Base-by-base conservation (phyloP, 2,329 filamentous ascomycete species). In the Aspergillus bombycis region DNA sequence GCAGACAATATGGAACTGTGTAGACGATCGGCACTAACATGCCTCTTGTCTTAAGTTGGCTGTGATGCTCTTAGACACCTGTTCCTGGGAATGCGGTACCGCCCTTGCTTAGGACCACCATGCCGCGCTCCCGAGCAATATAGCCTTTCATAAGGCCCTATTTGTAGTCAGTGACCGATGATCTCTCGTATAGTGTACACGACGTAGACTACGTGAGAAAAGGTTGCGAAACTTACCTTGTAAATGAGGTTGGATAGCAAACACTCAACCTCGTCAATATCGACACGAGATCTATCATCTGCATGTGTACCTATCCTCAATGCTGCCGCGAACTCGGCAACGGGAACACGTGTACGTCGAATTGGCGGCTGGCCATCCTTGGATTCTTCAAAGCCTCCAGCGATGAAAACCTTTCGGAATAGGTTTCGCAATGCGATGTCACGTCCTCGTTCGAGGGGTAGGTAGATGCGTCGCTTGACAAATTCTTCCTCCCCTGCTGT, bases 111-210 rank as follows among this genome's bases (percentile, higher is more conserved):
- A 99, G 81, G 23, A 99, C 95, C 32, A 99, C 91, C 69, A 94
- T 94, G 38, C 91, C 91, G 70, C 91, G 88, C 70, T 97, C 94
- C 60, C 94, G 90, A 36, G 94, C 90, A 70, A 99, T 99, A 79
- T 99, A 99, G 46, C 96, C 95, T 80, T 98, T 99, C 92, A 99
- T 97, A 28, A 95, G 84, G 63, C 91, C 91, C 93, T 97, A 54
- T n/a, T 34, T 71, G 65, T 68, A 14, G 46, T 70, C 46, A 72
- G 64, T 64, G 43, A 63, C 52, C 4, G 11, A 26, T 23, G n/a
- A 43, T 23, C 12, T 41, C 16, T n/a, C 46, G 16, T 2, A 14
- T 30, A 30, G 23, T 9, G 30, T 50, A 48, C 5, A 16, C 7
- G 5, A 12, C 23, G 45, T 12, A 23, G 7, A 19, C 28, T n/a